Percentiles rank a stretch among this genome's conserved stretches.
Evolutionary conservation across 805 yeast species (phyloP).

Genomic region (Tanozyma kutaoensis): DNA sequence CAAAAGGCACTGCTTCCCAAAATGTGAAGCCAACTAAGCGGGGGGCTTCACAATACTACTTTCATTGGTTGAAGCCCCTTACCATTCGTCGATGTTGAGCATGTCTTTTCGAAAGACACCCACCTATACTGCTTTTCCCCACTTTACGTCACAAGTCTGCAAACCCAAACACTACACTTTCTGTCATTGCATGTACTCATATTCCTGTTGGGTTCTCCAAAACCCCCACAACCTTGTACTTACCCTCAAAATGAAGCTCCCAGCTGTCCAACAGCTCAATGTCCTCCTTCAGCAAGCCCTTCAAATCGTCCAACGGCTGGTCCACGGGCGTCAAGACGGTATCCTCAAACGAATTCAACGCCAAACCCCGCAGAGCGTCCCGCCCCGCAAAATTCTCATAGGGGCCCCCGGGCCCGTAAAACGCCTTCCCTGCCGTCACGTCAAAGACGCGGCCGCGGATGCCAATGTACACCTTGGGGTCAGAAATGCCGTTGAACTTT

Average conservation of each 20-base stretch:
- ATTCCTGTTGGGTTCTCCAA: too few relatives aligned
- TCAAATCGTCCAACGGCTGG: slow-evolving; percentile 63
- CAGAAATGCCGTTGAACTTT: slow-evolving; percentile 70
- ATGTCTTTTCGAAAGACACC: too few relatives aligned
- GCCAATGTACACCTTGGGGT: slow-evolving; percentile 70
- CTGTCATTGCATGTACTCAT: too few relatives aligned
- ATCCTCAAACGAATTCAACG: slow-evolving; percentile 72
- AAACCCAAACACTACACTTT: too few relatives aligned
- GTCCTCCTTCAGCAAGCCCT: slow-evolving; percentile 49
- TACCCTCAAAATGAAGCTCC: slow-evolving; percentile 70
- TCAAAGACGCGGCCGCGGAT: slow-evolving; percentile 83
- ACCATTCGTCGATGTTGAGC: too few relatives aligned
- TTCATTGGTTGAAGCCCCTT: too few relatives aligned
- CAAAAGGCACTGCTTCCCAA: too few relatives aligned
- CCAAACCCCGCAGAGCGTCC: slow-evolving; percentile 90
- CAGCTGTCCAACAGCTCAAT: slow-evolving; percentile 63
- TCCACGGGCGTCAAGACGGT: slow-evolving; percentile 53
- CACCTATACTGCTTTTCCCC: too few relatives aligned
- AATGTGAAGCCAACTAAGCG: too few relatives aligned
- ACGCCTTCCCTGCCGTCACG: slow-evolving; percentile 63
- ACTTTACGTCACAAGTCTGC: too few relatives aligned
- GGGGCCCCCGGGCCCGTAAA: slow-evolving; percentile 95
- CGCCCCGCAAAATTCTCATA: slow-evolving; percentile 91
- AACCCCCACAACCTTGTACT: slow-evolving; percentile 73
- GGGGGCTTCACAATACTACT: too few relatives aligned